Evolutionary conservation across 1,284 basidiomycete species (phyloP).

Genomic region (Leccinum variabile): DNA sequence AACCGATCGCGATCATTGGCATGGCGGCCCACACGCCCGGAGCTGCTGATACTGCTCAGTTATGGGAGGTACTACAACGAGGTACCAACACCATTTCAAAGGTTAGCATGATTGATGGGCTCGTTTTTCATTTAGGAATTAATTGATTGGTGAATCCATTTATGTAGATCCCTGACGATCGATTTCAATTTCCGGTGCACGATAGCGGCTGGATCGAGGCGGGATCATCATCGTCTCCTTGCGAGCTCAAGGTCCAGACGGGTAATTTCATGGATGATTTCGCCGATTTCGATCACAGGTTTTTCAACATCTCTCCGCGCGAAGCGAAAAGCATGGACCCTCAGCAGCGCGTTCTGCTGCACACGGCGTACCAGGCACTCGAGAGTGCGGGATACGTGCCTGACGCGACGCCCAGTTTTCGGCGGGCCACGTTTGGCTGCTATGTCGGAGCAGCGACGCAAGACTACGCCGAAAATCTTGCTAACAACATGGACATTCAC

Average conservation of each 20-base stretch:
- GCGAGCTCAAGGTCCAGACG: constrained; percentile 49
- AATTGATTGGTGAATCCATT: constrained; percentile 3
- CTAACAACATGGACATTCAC: constrained; percentile 63
- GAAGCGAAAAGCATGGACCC: constrained; percentile 76
- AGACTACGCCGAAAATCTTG: constrained; percentile 67
- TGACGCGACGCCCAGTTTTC: constrained; percentile 49
- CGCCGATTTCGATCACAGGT: constrained; percentile 64
- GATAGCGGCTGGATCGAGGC: constrained; percentile 11
- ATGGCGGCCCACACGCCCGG: constrained; percentile 70
- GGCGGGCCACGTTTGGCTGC: constrained; percentile 56
- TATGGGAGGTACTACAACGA: constrained; percentile 60
- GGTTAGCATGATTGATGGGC: constrained; percentile 38
- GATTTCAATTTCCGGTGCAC: constrained; percentile 53
- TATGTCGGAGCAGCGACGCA: constrained; percentile 68
- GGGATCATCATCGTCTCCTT: constrained; percentile 27
- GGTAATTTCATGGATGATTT: constrained; percentile 64
- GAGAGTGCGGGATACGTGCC: constrained; percentile 72
- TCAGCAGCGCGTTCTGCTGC: constrained; percentile 67
- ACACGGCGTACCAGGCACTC: constrained; percentile 63
- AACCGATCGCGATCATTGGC: constrained; percentile 67
- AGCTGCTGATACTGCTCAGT: constrained; percentile 43
- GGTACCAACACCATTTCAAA: constrained; percentile 59
- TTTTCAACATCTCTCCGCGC: constrained; percentile 71
- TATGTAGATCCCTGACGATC: constrained; percentile 55
- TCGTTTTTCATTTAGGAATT: constrained; percentile 1